A percentile compares a stretch with the other conserved stretches of the same genome.
These are phyloP conservation scores for Rhodotorula sp. DNA, from an alignment of 1,284 basidiomycete genomes.

Conservation along the genomic window DNA sequence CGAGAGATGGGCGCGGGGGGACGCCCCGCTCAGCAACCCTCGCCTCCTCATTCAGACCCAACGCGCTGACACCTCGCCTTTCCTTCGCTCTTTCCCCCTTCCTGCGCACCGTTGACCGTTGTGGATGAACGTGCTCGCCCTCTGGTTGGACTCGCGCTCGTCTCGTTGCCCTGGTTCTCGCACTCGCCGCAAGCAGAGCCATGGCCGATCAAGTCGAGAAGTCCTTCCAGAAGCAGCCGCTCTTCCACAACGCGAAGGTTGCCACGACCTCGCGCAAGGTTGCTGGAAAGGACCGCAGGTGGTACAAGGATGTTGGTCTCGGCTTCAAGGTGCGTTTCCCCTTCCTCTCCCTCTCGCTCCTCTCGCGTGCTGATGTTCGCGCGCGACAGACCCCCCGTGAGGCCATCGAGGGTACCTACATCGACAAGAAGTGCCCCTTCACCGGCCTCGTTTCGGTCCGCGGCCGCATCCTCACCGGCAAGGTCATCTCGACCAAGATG, in stretches of 20 bases:
- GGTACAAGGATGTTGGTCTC: conserved; percentile 98
- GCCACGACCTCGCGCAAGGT: conserved; percentile 86
- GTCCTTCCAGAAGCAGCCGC: conserved; percentile 93
- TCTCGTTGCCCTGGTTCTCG: not conserved
- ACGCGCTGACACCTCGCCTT: not conserved
- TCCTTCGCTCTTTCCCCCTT: not conserved
- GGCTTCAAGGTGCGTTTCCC: conserved; percentile 66
- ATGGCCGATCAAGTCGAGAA: conserved; percentile 73
- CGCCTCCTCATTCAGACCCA: not conserved
- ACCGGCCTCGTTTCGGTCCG: conserved; percentile 89
- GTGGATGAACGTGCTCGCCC: not conserved
- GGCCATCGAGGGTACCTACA: conserved; percentile 95
- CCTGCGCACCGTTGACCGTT: not conserved
- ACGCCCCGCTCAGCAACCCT: not conserved
- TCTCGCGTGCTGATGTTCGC: not conserved
- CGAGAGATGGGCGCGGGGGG: not conserved
- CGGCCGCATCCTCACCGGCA: conserved; percentile 96
- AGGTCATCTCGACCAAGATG: conserved; percentile 99
- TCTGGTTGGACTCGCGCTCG: not conserved
- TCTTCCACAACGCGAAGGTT: conserved; percentile 97
- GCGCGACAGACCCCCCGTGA: conserved; percentile 72
- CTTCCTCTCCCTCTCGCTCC: too few relatives aligned
- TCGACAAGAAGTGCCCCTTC: conserved; percentile 87
- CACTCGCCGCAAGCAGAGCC: conserved; percentile 27
- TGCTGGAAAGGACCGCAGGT: conserved; percentile 90